Percentiles rank a stretch among this genome's conserved stretches.
Evolutionary conservation across 2,329 filamentous ascomycete genomes (phyloP).

Genomic region (Exophiala oligosperma): DNA sequence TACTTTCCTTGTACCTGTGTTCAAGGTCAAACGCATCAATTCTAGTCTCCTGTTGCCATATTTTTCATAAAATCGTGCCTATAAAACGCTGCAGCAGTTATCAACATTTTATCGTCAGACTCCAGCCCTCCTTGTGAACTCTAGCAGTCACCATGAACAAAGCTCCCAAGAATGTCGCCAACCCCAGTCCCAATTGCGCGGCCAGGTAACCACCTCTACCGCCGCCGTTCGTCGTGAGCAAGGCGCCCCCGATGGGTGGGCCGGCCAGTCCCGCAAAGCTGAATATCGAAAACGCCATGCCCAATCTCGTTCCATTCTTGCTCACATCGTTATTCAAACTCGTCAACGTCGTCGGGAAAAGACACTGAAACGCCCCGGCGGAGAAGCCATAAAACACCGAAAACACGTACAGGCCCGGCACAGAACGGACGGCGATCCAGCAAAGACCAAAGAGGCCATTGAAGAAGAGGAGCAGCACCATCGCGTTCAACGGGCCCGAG

Average conservation of each 20-base stretch:
- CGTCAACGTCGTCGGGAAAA: constrained; percentile 65
- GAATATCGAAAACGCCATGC: constrained; percentile 55
- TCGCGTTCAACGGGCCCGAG: constrained; percentile 61
- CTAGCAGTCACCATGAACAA: constrained; percentile 45
- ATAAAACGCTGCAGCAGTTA: background rate
- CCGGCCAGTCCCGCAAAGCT: constrained; percentile 56
- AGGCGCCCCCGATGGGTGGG: constrained; percentile 55
- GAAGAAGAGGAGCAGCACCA: constrained; percentile 52
- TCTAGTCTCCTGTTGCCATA: too few species aligned
- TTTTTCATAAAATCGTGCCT: too few species aligned
- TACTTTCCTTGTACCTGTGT: too few species aligned
- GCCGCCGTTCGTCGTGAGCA: constrained; percentile 49
- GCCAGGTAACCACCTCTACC: constrained; percentile 29
- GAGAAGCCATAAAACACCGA: constrained; percentile 64
- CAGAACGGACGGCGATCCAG: constrained; percentile 59
- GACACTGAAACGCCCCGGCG: constrained; percentile 63
- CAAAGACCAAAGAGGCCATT: constrained; percentile 49
- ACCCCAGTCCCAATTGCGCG: constrained; percentile 45
- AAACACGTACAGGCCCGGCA: constrained; percentile 61
- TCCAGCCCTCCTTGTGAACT: constrained; percentile 42
- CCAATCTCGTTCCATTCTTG: constrained; percentile 57
- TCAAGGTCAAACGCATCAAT: too few species aligned
- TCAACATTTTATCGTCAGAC: constrained; percentile 36
- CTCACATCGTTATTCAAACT: constrained; percentile 55
- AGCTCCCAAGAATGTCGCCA: constrained; percentile 53